These are phyloP conservation scores for Phytophthora ohioensis DNA, from an alignment of 352 stramenopile genomes.

Conservation along the genomic window DNA sequence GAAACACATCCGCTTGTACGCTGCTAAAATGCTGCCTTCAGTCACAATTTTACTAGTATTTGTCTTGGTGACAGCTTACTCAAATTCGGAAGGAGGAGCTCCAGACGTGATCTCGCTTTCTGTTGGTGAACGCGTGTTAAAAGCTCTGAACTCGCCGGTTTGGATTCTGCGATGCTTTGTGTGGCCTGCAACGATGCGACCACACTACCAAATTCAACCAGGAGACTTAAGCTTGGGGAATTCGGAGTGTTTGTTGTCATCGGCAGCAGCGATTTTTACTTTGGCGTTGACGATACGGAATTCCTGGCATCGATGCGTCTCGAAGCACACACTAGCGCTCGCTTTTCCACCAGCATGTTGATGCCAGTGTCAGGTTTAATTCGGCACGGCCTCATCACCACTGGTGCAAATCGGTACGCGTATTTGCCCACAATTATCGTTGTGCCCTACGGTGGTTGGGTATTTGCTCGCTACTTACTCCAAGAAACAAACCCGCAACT, in stretches of 20 bases:
- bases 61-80: slow-evolving; percentile 43
- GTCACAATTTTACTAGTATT: slow-evolving; percentile 33
- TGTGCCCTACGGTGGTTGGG: slow-evolving; percentile 43
- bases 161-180: slow-evolving; percentile 44
- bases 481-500: neutral
- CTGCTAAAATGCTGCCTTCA: slow-evolving; percentile 25
- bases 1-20: slow-evolving; percentile 13
- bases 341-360: slow-evolving; percentile 48
- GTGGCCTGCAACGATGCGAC: slow-evolving; percentile 52
- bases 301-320: slow-evolving; percentile 2
- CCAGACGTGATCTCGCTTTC: slow-evolving; percentile 50
- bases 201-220: slow-evolving; percentile 58
- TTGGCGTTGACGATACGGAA: slow-evolving; percentile 2
- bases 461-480: slow-evolving; percentile 28
- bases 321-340: slow-evolving; percentile 32
- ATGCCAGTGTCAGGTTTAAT: slow-evolving; percentile 64
- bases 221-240: slow-evolving; percentile 38
- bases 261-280: slow-evolving; percentile 16
- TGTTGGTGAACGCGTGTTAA: slow-evolving; percentile 45
- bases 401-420: slow-evolving; percentile 58
- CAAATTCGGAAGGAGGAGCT: slow-evolving; percentile 46
- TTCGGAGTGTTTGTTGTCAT: slow-evolving; percentile 44
- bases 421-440: slow-evolving; percentile 58
- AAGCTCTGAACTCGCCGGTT: slow-evolving; percentile 40
- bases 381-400: slow-evolving; percentile 65